Evolutionary conservation across 345 rosid genomes (phyloP), one percentile per base, ranked within the genome.

Genomic region (Citrus maxima): DNA sequence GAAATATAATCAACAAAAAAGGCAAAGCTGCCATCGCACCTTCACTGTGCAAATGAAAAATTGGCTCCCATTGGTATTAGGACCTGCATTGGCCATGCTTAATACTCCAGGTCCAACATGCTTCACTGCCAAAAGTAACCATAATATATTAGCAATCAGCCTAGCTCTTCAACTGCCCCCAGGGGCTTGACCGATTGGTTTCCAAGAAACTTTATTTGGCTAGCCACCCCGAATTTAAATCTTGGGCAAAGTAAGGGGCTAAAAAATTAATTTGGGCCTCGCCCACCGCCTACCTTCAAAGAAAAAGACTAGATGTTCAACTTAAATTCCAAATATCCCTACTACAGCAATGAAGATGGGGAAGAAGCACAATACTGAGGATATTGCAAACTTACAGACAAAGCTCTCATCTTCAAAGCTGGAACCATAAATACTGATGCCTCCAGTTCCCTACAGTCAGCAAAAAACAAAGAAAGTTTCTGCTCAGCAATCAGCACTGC

Each of bases 61-160:
- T 76, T 95, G 99, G 86, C 97, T 92, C 46, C 99, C 97, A 59
- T 93, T 95, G 64, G 99, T 95, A 65, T 92, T 85, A 35, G 99
- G 98, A 75, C 99, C 96, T 63, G 97, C 95, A 76, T 92, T 95
- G 24, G 99, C 99, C 98, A 95, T 95, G 86, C 98, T 95, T 84
- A 93, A 77, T 22, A 92, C 87, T 78, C 96, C 97, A 38, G 98
- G 94, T 82, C 95, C 98, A 2, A 88, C 89, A 81, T 95, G 99
- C 79, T 88, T 92, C 93, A 92, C 97, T 92, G 91, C 80, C 86
- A 58, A 85, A 37, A 49, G 76, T 19, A 49, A 35, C 40, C 55
- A 35, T 14, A 51, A 80, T 9, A 38, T 42, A 71, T 82, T 35
- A 84, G 19, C 55, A 42, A 42, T 27, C 46, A 58, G 4, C 5